Evolutionary conservation across 1,284 basidiomycete genomes (phyloP).

Genomic region (Rhodotorula sp.): DNA sequence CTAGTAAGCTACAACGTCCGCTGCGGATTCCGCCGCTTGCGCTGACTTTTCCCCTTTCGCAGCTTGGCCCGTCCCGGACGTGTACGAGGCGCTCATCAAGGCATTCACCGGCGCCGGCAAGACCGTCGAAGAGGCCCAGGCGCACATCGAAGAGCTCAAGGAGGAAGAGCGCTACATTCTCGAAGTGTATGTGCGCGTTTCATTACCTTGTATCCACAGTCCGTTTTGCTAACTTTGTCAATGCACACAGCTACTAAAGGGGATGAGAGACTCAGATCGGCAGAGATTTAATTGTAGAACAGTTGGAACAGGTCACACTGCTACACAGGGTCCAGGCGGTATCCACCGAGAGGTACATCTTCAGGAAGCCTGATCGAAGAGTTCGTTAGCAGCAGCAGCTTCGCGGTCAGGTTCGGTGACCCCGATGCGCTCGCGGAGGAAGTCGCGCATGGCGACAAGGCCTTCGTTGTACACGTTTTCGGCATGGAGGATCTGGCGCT

Average conservation of each 20-base stretch:
- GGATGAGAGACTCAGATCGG: background rate
- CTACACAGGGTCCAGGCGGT: too few species aligned
- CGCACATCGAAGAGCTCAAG: slow-evolving; percentile 85
- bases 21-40: background rate
- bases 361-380: too few species aligned
- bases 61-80: slow-evolving; percentile 91
- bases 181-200: slow-evolving; percentile 12
- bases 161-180: slow-evolving; percentile 66
- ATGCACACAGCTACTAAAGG: background rate
- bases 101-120: slow-evolving; percentile 71
- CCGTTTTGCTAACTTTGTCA: background rate
- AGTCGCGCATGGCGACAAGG: too few species aligned
- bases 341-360: too few species aligned
- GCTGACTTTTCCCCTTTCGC: slow-evolving; percentile 26
- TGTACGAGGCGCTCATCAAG: slow-evolving; percentile 84
- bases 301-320: background rate
- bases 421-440: too few species aligned
- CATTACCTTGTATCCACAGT: background rate
- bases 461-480: too few species aligned
- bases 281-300: background rate
- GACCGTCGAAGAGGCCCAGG: slow-evolving; percentile 67
- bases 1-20: background rate
- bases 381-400: too few species aligned
- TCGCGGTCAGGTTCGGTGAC: too few species aligned
- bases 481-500: too few species aligned